phyloP scores from a whole-genome alignment of 176 grass and related monocot genomes.

The Phyllostachys edulis region DNA sequence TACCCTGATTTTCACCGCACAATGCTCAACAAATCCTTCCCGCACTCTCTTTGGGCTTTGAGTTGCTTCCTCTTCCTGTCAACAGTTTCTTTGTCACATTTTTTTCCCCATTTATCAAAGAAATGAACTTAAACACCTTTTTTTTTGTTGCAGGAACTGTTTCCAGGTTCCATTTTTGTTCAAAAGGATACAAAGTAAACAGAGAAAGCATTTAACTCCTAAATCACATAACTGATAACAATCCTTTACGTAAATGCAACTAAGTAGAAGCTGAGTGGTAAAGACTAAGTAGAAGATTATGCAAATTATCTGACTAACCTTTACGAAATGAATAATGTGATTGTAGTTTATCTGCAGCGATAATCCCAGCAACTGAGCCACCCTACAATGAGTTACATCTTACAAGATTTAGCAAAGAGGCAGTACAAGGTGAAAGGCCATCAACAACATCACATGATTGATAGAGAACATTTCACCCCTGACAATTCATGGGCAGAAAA shows the following conservation, averaged over 20 bases:
- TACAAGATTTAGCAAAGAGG: slow-evolving; percentile 17
- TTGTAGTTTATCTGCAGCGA: neutral
- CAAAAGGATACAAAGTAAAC: neutral
- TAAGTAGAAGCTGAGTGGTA: neutral
- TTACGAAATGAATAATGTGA: neutral
- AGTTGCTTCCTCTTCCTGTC: neutral
- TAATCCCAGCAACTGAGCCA: neutral
- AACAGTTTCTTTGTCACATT: neutral
- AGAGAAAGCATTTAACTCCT: neutral
- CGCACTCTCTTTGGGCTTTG: neutral
- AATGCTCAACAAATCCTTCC: neutral
- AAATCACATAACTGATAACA: neutral
- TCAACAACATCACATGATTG: slow-evolving; percentile 15
- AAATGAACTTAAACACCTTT: neutral
- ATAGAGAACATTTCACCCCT: slow-evolving; percentile 9
- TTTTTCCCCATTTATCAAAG: neutral
- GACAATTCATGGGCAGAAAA: neutral
- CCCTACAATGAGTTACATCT: slow-evolving; percentile 25
- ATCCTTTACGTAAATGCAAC: neutral
- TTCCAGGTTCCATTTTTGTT: neutral
- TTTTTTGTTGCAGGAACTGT: neutral
- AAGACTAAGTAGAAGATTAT: neutral
- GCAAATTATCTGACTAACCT: slow-evolving; percentile 28
- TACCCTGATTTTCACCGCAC: neutral
- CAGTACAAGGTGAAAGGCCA: neutral